A percentile compares a stretch with the other conserved stretches of the same genome.
These are phyloP conservation scores for Eutrema yunnanense DNA, from an alignment of 345 rosid species.

Conservation along the genomic window DNA sequence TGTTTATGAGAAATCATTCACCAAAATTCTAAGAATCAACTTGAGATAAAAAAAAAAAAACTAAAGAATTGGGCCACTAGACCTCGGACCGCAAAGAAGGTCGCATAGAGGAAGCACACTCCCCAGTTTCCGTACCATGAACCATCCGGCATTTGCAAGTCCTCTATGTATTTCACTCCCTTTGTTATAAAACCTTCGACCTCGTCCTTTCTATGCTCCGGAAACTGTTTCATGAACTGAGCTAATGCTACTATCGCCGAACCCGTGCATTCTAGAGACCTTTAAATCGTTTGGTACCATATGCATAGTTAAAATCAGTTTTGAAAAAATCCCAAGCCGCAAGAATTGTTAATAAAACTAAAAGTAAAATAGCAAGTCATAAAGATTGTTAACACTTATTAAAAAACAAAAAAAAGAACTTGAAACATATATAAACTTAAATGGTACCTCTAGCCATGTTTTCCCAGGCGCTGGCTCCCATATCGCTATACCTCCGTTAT, in stretches of 20 bases:
- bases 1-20: no score
- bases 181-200: conserved; percentile 39
- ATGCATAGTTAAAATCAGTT: no score
- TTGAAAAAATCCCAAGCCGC: background rate
- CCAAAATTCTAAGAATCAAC: no score
- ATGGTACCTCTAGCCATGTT: conserved; percentile 19
- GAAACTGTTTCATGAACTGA: conserved; percentile 41
- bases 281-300: background rate
- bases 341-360: background rate
- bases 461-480: conserved; percentile 13
- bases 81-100: conserved; percentile 50
- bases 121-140: conserved; percentile 81
- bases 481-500: conserved; percentile 6
- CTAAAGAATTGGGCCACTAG: conserved; percentile 27
- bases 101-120: conserved; percentile 54
- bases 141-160: conserved; percentile 40
- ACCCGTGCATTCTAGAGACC: conserved; percentile 57
- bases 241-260: conserved; percentile 24
- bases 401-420: background rate
- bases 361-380: background rate
- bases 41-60: no score
- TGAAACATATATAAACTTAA: background rate
- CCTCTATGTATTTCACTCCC: conserved; percentile 39
- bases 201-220: conserved; percentile 42
- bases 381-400: background rate